These are phyloP conservation scores for Mycena citricolor DNA, from an alignment of 1,284 basidiomycete species.

Conservation along the genomic window DNA sequence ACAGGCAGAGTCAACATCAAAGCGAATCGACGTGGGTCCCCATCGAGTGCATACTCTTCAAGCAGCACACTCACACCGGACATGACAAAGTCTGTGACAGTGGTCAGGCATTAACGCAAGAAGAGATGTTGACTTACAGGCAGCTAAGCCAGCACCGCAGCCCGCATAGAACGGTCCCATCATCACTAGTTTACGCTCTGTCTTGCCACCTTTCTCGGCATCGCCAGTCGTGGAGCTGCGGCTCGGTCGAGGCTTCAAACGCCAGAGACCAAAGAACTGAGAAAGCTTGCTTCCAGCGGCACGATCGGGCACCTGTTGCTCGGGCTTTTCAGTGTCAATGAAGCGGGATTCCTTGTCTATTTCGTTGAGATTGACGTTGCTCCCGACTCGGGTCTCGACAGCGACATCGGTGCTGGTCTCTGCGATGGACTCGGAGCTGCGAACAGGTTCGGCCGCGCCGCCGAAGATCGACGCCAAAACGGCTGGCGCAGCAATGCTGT, in stretches of 20 bases:
- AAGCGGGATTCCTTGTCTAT: constrained; percentile 1
- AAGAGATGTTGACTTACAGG: constrained; percentile 46
- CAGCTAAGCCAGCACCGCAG: constrained; percentile 59
- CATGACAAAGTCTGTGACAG: constrained; percentile 51
- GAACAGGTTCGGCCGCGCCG: constrained; percentile 21
- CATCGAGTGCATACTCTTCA: constrained; percentile 69
- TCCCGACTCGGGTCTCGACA: constrained; percentile 21
- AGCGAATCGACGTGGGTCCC: constrained; percentile 57
- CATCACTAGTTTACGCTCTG: constrained; percentile 45
- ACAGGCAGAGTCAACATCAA: constrained; percentile 64
- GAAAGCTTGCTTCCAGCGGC: constrained; percentile 41
- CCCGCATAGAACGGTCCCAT: constrained; percentile 79
- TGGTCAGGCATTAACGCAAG: constrained; percentile 1
- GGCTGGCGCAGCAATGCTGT: constrained; percentile 19
- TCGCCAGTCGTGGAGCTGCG: constrained; percentile 25
- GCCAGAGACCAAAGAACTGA: too few species aligned
- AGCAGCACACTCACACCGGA: constrained; percentile 59
- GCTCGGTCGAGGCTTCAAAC: constrained; percentile 32
- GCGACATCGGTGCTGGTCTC: constrained; percentile 10
- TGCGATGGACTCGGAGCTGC: neutral
- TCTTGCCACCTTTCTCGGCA: constrained; percentile 36
- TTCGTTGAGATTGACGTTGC: neutral
- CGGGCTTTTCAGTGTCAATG: too few species aligned
- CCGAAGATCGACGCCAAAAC: constrained; percentile 11
- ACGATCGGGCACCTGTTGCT: too few species aligned